These are phyloP conservation scores for Calycina herbarum DNA, from an alignment of 2,329 filamentous ascomycete species.

Conservation along the genomic window DNA sequence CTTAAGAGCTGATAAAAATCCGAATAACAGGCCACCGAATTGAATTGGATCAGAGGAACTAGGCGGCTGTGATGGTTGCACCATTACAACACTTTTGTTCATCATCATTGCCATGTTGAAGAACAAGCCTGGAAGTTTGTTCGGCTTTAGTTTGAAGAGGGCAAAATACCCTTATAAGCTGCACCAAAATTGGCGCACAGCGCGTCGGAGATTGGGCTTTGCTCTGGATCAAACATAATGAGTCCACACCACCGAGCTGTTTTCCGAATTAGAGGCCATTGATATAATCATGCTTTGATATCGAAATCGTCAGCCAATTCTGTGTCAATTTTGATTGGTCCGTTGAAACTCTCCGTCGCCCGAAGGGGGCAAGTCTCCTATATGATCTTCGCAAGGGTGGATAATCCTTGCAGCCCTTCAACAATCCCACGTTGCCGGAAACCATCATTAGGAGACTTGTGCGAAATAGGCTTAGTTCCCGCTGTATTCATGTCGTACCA, in stretches of 20 bases:
- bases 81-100: not conserved
- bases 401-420: not conserved
- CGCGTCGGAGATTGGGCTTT: not conserved
- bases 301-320: not conserved
- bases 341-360: not conserved
- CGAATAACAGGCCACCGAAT: not conserved
- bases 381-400: not conserved
- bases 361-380: not conserved
- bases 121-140: not conserved
- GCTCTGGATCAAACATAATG: not conserved
- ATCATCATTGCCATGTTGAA: not conserved
- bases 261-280: not conserved
- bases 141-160: not conserved
- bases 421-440: not conserved
- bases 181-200: not conserved
- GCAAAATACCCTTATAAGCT: constrained; percentile 2
- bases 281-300: not conserved
- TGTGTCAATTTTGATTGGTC: not conserved
- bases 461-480: not conserved
- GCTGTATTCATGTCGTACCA: not conserved
- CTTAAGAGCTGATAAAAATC: not conserved
- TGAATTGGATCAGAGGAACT: not conserved
- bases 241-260: not conserved
- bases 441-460: constrained; percentile 2
- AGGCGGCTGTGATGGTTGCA: not conserved